These are phyloP conservation scores for Pseudocercospora eumusae DNA, from an alignment of 2,329 filamentous ascomycete species.

Conservation along the genomic window DNA sequence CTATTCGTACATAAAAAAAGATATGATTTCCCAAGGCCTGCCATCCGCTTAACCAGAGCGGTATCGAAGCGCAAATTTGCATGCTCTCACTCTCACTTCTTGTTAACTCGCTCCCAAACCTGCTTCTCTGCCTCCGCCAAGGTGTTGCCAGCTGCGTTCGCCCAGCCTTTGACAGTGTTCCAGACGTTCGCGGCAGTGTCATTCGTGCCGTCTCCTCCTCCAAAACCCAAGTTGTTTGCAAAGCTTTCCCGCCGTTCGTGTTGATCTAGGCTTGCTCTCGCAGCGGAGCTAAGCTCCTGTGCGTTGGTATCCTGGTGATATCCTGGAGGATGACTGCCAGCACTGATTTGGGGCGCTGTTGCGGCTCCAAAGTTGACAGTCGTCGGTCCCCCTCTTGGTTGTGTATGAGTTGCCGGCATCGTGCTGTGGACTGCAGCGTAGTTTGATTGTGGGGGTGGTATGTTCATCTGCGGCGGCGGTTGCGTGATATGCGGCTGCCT, in stretches of 20 bases:
- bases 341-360: conserved; percentile 29
- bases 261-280: conserved; percentile 39
- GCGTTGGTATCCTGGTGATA: conserved; percentile 52
- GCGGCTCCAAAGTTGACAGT: conserved; percentile 44
- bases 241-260: conserved; percentile 30
- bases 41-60: not conserved
- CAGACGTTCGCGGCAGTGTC: conserved; percentile 35
- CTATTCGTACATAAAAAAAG: not conserved
- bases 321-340: conserved; percentile 47
- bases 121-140: conserved; percentile 50
- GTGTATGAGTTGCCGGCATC: conserved; percentile 22
- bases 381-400: conserved; percentile 37
- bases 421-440: conserved; percentile 45
- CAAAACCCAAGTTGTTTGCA: conserved; percentile 20
- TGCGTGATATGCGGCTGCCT: conserved; percentile 32
- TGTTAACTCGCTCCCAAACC: conserved; percentile 52
- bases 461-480: conserved; percentile 45
- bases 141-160: conserved; percentile 44
- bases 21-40: not conserved
- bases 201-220: conserved; percentile 33
- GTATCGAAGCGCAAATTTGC: not conserved
- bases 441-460: conserved; percentile 43
- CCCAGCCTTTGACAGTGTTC: conserved; percentile 47
- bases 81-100: conserved; percentile 2
- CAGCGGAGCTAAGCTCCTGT: conserved; percentile 42